Evolutionary conservation across 345 rosid species (phyloP).

Genomic region (Hibiscus tridactylites): DNA sequence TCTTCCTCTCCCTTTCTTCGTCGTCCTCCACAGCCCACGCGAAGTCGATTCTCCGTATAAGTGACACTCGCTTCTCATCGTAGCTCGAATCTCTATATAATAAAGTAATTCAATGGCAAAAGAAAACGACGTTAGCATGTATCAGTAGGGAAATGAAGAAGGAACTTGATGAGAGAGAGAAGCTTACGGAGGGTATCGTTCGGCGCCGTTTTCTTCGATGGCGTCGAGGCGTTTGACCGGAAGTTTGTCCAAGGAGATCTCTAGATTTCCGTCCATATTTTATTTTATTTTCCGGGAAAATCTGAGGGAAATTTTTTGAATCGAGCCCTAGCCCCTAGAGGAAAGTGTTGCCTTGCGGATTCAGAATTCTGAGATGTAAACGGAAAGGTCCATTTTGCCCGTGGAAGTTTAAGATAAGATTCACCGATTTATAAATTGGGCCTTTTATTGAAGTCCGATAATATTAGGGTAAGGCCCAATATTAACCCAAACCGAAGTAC

Average conservation of each 20-base stretch:
- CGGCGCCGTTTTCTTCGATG: constrained; percentile 76
- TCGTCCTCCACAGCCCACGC: constrained; percentile 88
- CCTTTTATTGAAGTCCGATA: not conserved
- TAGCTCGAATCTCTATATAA: constrained; percentile 51
- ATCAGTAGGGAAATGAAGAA: not conserved
- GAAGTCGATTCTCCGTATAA: constrained; percentile 61
- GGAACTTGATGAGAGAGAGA: not conserved
- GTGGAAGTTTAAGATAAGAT: not conserved
- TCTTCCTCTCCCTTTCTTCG: constrained; percentile 38
- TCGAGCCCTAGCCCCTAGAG: not conserved
- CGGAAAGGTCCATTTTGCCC: not conserved
- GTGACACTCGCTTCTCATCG: constrained; percentile 74
- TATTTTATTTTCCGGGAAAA: constrained; percentile 6
- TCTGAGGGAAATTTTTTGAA: not conserved
- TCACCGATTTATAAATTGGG: not conserved
- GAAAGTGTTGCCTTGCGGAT: not conserved
- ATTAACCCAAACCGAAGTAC: not conserved
- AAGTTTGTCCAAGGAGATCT: constrained; percentile 78
- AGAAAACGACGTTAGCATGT: not conserved
- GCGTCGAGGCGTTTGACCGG: constrained; percentile 71
- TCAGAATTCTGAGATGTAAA: not conserved
- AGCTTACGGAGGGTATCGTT: constrained; percentile 69
- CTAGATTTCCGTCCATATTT: constrained; percentile 51
- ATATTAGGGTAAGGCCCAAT: not conserved
- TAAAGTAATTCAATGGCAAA: not conserved